Evolutionary conservation across 352 stramenopile genomes (phyloP).

Genomic region (Pythium volutum): DNA sequence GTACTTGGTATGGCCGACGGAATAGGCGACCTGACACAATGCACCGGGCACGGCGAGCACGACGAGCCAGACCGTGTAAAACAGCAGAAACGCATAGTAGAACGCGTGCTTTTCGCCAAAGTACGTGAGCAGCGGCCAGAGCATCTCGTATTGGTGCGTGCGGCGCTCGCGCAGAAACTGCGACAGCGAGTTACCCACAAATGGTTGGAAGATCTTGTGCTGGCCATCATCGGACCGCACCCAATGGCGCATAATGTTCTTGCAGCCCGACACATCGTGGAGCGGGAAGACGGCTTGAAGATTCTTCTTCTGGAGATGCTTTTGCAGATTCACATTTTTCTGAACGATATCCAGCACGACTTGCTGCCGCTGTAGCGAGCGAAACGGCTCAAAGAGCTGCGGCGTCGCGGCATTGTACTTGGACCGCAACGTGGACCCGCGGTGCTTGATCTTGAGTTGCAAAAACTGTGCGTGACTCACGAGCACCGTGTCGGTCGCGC

Average conservation of each 20-base stretch:
- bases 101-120: constrained; percentile 83
- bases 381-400: constrained; percentile 63
- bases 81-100: constrained; percentile 73
- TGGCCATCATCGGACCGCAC: constrained; percentile 31
- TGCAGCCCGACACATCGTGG: constrained; percentile 55
- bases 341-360: constrained; percentile 74
- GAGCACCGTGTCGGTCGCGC: constrained; percentile 52
- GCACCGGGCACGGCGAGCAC: constrained; percentile 47
- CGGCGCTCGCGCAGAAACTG: constrained; percentile 65
- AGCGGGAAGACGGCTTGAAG: constrained; percentile 64
- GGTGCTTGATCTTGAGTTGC: constrained; percentile 74
- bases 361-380: constrained; percentile 71
- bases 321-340: constrained; percentile 64
- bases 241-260: constrained; percentile 67
- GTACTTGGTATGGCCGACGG: constrained; percentile 29
- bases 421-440: constrained; percentile 52
- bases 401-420: constrained; percentile 43
- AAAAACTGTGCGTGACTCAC: constrained; percentile 54
- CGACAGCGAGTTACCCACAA: constrained; percentile 38
- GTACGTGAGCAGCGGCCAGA: constrained; percentile 78
- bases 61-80: constrained; percentile 73
- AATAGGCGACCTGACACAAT: constrained; percentile 49
- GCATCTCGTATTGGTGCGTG: constrained; percentile 69
- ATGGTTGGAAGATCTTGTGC: constrained; percentile 51
- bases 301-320: constrained; percentile 51